Evolutionary conservation across 2,329 filamentous ascomycete species (phyloP), one percentile per base, ranked within the genome.

Genomic region (Cladophialophora exuberans): DNA sequence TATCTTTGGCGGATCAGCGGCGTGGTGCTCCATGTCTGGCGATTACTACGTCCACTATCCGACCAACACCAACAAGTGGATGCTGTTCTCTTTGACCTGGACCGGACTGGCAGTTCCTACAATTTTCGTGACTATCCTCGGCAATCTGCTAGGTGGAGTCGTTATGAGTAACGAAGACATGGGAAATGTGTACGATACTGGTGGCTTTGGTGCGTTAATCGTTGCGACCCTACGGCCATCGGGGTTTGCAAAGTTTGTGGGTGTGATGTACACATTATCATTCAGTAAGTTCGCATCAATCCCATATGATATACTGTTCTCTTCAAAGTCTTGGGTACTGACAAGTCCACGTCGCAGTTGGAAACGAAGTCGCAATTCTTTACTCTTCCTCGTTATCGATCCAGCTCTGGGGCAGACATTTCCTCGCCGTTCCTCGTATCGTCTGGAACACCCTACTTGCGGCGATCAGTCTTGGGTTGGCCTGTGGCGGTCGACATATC

Each of bases 21-120:
- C 61, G 5, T 67, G 65, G 65, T 60, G 59, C 41, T 57, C 65
- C 1, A 64, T 67, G 36, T 62, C 60, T 7, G 57, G 52, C 25
- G 64, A 67, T 41, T 67, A 62, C 31, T 66, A 66, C 38, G 58
- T 66, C 10, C 61, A 67, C 26, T 67, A 66, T 30, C 65, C 64
- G 9, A 46, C 56, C 43, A 56, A 64, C 26, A 61, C 56, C 10
- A 59, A 47, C 7, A 59, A 57, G 23, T 56, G 64, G 43, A 65
- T 64, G 51, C 47, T 66, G 6, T 66, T 65, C 55, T 36, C 63
- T 28, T 52, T 62, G 30, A 66, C 63, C 7, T 63, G 61, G 3
- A 56, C 61, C 15, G 65, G 65, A 18, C 60, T 67, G 46, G 47
- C 57, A 0, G 56, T 67, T 23, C 63, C 64, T 1, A 67, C 65